Percentiles rank a stretch among this genome's conserved stretches.
phyloP scores from a whole-genome alignment of 495 filamentous ascomycete genomes.

The Durotheca rogersii region DNA sequence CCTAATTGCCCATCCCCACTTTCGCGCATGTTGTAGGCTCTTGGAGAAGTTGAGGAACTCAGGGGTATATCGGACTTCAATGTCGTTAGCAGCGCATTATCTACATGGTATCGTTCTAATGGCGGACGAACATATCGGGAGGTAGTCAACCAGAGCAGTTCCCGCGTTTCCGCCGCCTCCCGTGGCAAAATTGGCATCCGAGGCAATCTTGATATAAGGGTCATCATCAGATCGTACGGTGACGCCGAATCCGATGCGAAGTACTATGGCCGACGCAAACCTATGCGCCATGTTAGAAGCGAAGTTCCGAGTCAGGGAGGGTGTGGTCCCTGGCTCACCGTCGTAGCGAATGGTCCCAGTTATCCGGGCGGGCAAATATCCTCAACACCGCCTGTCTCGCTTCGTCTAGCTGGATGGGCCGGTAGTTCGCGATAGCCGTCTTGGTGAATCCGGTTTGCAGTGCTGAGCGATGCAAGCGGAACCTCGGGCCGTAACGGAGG shows the following conservation, averaged over 20 bases:
- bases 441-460: slow-evolving; percentile 46
- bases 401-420: slow-evolving; percentile 37
- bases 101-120: no score
- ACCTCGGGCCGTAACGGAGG: slow-evolving; percentile 48
- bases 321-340: slow-evolving; percentile 7
- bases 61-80: slow-evolving; percentile 40
- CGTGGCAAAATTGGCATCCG: slow-evolving; percentile 44
- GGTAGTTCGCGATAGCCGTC: slow-evolving; percentile 36
- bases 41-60: slow-evolving; percentile 47
- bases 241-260: slow-evolving; percentile 50
- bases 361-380: slow-evolving; percentile 18
- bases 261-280: slow-evolving; percentile 40
- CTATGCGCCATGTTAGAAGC: slow-evolving; percentile 6
- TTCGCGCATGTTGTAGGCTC: slow-evolving; percentile 39
- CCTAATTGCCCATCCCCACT: slow-evolving; percentile 41
- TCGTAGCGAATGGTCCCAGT: slow-evolving; percentile 23
- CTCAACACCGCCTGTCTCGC: slow-evolving; percentile 31
- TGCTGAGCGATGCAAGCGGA: slow-evolving; percentile 46
- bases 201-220: slow-evolving; percentile 47
- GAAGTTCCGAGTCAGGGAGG: neutral
- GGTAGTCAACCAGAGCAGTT: slow-evolving; percentile 47
- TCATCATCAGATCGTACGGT: slow-evolving; percentile 43
- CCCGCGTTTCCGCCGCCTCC: slow-evolving; percentile 47
- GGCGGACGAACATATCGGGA: slow-evolving; percentile 30
- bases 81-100: slow-evolving; percentile 11